Conservation (phyloP, 192 early-diverging fungal genomes). For the Coemansia brasiliensis region DNA sequence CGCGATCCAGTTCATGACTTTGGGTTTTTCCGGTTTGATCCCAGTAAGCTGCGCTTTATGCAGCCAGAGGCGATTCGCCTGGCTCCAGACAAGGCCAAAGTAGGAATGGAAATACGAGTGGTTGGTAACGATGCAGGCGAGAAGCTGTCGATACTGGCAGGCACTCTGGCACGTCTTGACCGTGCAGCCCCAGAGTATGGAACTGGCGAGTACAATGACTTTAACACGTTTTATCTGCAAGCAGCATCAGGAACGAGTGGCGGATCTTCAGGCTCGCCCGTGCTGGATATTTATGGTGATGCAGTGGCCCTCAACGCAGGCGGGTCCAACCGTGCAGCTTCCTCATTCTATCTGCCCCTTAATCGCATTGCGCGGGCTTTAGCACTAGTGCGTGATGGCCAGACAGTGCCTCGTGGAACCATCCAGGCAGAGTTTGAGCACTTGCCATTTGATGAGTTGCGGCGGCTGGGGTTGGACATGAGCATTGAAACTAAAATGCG, state of each 20-base stretch:
- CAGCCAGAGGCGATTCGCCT: slow-evolving; percentile 49
- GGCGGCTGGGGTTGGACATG: slow-evolving; percentile 67
- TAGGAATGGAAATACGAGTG: slow-evolving; percentile 77
- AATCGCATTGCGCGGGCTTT: slow-evolving; percentile 69
- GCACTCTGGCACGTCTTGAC: slow-evolving; percentile 73
- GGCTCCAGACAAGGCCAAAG: slow-evolving; percentile 69
- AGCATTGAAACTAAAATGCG: slow-evolving; percentile 66
- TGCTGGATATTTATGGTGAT: slow-evolving; percentile 77
- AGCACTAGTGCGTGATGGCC: slow-evolving; percentile 56
- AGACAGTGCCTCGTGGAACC: slow-evolving; percentile 69
- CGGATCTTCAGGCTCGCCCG: slow-evolving; percentile 77
- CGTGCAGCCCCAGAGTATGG: slow-evolving; percentile 75
- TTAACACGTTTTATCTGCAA: slow-evolving; percentile 84
- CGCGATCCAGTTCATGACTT: slow-evolving; percentile 84
- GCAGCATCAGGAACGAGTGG: slow-evolving; percentile 76
- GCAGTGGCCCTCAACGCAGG: slow-evolving; percentile 72
- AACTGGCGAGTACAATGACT: slow-evolving; percentile 73
- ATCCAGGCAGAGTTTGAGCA: slow-evolving; percentile 77
- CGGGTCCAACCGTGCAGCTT: slow-evolving; percentile 69
- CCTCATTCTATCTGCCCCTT: slow-evolving; percentile 75
- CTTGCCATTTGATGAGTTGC: slow-evolving; percentile 72
- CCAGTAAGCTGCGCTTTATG: slow-evolving; percentile 54
- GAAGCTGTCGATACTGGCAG: slow-evolving; percentile 75
- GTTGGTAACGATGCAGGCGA: slow-evolving; percentile 82
- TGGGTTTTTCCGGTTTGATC: slow-evolving; percentile 77